phyloP scores from a whole-genome alignment of 768 basidiomycete species.

The Trametes maxima region DNA sequence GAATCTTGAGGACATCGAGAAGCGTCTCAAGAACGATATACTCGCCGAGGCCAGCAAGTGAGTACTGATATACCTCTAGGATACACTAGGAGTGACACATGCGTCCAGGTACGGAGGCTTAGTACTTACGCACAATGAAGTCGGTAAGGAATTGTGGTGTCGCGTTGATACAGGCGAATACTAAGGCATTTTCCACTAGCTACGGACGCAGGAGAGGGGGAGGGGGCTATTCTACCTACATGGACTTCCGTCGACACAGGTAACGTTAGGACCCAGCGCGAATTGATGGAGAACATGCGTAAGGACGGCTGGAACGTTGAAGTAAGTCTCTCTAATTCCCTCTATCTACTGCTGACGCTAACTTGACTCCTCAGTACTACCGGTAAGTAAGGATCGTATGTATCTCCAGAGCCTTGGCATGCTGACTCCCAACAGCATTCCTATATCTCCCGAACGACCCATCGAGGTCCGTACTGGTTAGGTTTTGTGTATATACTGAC shows the following conservation, averaged over 20 bases:
- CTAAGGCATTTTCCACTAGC: background rate
- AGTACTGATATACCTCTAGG: conserved; percentile 9
- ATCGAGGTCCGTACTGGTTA: conserved; percentile 65
- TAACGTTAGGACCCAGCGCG: conserved; percentile 85
- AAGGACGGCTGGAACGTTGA: conserved; percentile 91
- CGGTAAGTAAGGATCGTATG: conserved; percentile 47
- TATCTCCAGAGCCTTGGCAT: background rate
- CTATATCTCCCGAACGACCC: conserved; percentile 90
- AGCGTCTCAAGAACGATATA: conserved; percentile 87
- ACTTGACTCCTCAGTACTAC: conserved; percentile 56
- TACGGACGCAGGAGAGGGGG: conserved; percentile 59
- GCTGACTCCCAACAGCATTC: conserved; percentile 57
- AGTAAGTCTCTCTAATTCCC: conserved; percentile 40
- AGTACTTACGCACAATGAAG: conserved; percentile 91
- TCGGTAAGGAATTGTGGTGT: conserved; percentile 49
- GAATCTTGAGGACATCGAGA: conserved; percentile 92
- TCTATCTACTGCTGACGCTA: background rate
- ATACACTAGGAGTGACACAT: conserved; percentile 2
- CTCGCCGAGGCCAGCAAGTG: conserved; percentile 79
- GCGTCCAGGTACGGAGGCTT: conserved; percentile 78
- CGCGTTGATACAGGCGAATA: too few relatives aligned
- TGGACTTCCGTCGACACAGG: conserved; percentile 89
- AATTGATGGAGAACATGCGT: conserved; percentile 83
- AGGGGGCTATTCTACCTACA: conserved; percentile 84
- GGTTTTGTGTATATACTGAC: background rate